Evolutionary conservation across 202 grass and related monocot species (phyloP).

Genomic region (Musa balbisiana): DNA sequence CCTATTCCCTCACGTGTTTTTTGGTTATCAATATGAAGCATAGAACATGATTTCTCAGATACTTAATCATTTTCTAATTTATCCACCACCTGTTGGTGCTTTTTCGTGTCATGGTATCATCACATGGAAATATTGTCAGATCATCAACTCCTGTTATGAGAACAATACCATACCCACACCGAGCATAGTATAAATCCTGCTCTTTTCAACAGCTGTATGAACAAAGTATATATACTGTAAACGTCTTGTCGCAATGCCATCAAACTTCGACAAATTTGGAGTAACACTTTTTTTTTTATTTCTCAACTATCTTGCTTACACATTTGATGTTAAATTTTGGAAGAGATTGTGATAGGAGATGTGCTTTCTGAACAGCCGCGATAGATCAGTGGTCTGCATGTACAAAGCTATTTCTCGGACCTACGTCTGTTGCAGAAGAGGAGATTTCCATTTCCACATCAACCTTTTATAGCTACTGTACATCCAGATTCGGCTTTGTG

Average conservation of each 20-base stretch:
- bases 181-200: not conserved
- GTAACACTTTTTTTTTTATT: not conserved
- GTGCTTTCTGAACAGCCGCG: not conserved
- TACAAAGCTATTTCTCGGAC: not conserved
- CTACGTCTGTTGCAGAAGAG: not conserved
- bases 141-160: too few relatives aligned
- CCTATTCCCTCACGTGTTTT: too few relatives aligned
- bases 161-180: too few relatives aligned
- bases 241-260: not conserved
- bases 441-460: not conserved
- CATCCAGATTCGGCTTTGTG: conserved; percentile 54
- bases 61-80: too few relatives aligned
- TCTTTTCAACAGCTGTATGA: not conserved
- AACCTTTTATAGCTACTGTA: conserved; percentile 32
- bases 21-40: too few relatives aligned
- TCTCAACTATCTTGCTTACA: not conserved
- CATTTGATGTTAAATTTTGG: not conserved
- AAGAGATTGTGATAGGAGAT: not conserved
- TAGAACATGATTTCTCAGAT: too few relatives aligned
- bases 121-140: too few relatives aligned
- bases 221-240: not conserved
- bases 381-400: not conserved
- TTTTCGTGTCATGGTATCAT: too few relatives aligned
- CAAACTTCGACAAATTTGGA: not conserved
- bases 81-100: too few relatives aligned